Evolutionary conservation across 192 early-diverging fungal species (phyloP).

Genomic region (Podochytrium sp.): DNA sequence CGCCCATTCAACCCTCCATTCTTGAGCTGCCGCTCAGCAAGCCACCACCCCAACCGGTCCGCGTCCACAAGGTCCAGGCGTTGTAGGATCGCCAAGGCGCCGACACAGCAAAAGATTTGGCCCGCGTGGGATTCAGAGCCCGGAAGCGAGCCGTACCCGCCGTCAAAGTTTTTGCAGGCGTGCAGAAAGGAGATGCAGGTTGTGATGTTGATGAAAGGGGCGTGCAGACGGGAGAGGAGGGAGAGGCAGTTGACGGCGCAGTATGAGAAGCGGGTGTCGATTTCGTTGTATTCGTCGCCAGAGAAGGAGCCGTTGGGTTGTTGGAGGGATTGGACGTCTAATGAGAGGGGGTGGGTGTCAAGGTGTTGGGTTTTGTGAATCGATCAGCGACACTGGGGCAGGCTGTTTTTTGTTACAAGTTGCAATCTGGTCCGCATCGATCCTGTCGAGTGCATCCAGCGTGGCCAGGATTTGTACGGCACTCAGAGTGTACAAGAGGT

Average conservation of each 20-base stretch:
- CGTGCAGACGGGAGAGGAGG: conserved; percentile 72
- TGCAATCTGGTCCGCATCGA: conserved; percentile 68
- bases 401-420: conserved; percentile 15
- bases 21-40: conserved; percentile 89
- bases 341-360: neutral
- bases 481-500: conserved; percentile 88
- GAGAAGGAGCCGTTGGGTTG: conserved; percentile 75
- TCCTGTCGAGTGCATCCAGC: conserved; percentile 76
- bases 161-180: conserved; percentile 91
- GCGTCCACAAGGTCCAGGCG: conserved; percentile 78
- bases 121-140: conserved; percentile 92
- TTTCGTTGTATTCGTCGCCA: conserved; percentile 93
- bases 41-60: conserved; percentile 89
- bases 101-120: conserved; percentile 89
- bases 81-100: conserved; percentile 80
- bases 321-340: conserved; percentile 71
- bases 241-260: conserved; percentile 78
- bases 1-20: conserved; percentile 95
- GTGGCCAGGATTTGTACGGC: conserved; percentile 88
- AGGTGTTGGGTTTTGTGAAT: neutral
- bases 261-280: conserved; percentile 93
- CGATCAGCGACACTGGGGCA: neutral
- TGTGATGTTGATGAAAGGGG: conserved; percentile 55
- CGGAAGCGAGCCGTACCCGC: conserved; percentile 88
- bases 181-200: conserved; percentile 75